Base-by-base conservation (phyloP, 2,329 filamentous ascomycete species). In the Botryotinia narcissicola region DNA sequence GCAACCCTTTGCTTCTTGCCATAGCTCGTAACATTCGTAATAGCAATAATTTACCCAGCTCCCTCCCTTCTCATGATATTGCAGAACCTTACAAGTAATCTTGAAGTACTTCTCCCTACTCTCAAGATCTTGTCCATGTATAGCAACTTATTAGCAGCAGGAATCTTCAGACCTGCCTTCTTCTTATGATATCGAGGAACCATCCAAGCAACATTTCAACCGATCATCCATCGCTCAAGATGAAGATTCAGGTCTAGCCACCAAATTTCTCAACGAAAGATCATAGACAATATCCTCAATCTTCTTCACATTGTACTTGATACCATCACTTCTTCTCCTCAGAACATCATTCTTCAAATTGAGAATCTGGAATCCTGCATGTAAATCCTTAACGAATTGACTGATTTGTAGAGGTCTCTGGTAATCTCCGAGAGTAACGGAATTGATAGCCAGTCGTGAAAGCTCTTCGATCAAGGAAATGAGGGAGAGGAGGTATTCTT, bases 211-310 rank as follows among this genome's bases (percentile, higher is more conserved):
- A 64, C 37, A 46, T 46, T 59, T 35, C 60, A 70, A 22, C 22
- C 6, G 0, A 18, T 40, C 35, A 70, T 48, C 44, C 37, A 54
- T n/a, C 35, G 66, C 37, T 67, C 63, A 62, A 68, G 57, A 59
- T 46, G 54, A 40, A 35, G 20, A 74, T 29, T 68, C 75, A 40
- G 76, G 71, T 57, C 77, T 80, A 54, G 91, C 89, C 67, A 97
- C 87, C 80, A 98, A 82, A 69, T 96, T 95, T 74, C 96, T 89
- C 80, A 99, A 84, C 37, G 93, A 95, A 73, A 99, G 85, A 82
- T 99, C 96, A 81, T 99, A 99, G 69, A 98, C 95, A 20, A 99
- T 94, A 81, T 98, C 96, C 85, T 99, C 96, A 20, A 98, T 94
- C 82, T 97, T 95, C 87, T 98, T 99, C 80, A 99, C 94, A 79